Evolutionary conservation across 805 yeast genomes (phyloP).

Genomic region (Pichia insulana): DNA sequence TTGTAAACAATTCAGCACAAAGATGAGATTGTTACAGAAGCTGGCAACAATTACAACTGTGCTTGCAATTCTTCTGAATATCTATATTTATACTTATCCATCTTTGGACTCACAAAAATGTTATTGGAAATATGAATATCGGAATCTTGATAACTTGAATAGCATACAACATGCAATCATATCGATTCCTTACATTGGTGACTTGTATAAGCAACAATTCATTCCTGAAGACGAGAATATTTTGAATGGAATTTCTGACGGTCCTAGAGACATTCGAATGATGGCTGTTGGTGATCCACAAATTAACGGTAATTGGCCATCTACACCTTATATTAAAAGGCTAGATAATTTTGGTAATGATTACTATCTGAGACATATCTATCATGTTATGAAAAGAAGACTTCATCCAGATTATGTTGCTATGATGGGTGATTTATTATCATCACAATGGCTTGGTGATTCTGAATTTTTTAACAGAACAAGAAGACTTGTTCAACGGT

Average conservation of each 20-base stretch:
- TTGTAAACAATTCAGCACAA: no score
- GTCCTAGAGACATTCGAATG: slow-evolving; percentile 39
- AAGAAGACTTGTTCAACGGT: slow-evolving; percentile 58
- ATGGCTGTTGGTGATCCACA: slow-evolving; percentile 95
- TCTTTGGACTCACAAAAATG: slow-evolving; percentile 47
- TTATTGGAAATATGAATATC: slow-evolving; percentile 43
- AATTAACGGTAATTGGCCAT: slow-evolving; percentile 78
- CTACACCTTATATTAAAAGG: slow-evolving; percentile 60
- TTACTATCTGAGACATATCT: slow-evolving; percentile 78
- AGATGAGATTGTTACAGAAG: slow-evolving; percentile 2
- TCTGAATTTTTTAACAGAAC: slow-evolving; percentile 79
- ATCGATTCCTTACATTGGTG: slow-evolving; percentile 28
- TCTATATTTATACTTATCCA: slow-evolving; percentile 71
- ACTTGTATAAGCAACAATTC: slow-evolving; percentile 24
- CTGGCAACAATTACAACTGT: slow-evolving; percentile 25
- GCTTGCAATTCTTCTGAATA: slow-evolving; percentile 41
- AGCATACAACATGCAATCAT: slow-evolving; percentile 12
- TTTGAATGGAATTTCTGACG: background rate
- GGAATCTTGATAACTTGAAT: slow-evolving; percentile 17
- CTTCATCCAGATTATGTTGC: slow-evolving; percentile 72
- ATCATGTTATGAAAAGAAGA: slow-evolving; percentile 50
- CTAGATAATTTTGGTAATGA: slow-evolving; percentile 89
- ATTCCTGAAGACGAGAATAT: slow-evolving; percentile 16
- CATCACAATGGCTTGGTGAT: slow-evolving; percentile 92
- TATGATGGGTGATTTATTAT: slow-evolving; percentile 87